Base-by-base conservation (phyloP, 306 rosid species). In the Vigna trinervia region DNA sequence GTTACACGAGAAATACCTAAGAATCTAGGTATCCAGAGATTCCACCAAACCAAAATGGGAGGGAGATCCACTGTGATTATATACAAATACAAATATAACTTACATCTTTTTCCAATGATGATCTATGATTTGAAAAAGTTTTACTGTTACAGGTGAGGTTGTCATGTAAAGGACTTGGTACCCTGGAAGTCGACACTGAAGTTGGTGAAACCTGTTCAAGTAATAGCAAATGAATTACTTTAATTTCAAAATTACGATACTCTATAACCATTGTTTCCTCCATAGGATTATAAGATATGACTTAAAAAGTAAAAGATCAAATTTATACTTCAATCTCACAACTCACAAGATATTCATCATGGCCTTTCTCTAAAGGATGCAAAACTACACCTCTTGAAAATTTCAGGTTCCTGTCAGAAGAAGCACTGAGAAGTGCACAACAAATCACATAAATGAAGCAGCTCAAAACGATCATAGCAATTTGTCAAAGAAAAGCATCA, bases 101-200 rank as follows among this genome's bases (percentile, higher is more conserved):
- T 36, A 63, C 69, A 38, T 63, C 69, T 38, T 63, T 63, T 38
- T 63, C 69, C 48, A 63, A 17, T 26, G 69, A 63, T 38, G 69
- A 46, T 63, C 69, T 63, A 63, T 38, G 69, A 36, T 12, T 63
- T 63, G 69, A 63, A 63, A 1, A 63, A 3, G 50, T 10, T 15
- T 36, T 63, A 4, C 17, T n/a, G 30, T 38, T 38, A 63, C 48
- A 9, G 48, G 69, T 63, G 69, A 38, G 48, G 15, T 38, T n/a
- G 28, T 10, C 69, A 38, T 36, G 69, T 17, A 63, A 36, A 0
- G 69, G 69, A 17, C 69, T 63, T 17, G 47, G 45, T 63, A 63
- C 39, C 15, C 15, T 63, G 38, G 69, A 36, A 63, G 48, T 48
- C 14, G 28, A 17, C 69, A 4, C 69, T 38, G 69, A 63, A 63